phyloP scores from a whole-genome alignment of 2,329 filamentous ascomycete species.

The Aspergillus fijiensis region DNA sequence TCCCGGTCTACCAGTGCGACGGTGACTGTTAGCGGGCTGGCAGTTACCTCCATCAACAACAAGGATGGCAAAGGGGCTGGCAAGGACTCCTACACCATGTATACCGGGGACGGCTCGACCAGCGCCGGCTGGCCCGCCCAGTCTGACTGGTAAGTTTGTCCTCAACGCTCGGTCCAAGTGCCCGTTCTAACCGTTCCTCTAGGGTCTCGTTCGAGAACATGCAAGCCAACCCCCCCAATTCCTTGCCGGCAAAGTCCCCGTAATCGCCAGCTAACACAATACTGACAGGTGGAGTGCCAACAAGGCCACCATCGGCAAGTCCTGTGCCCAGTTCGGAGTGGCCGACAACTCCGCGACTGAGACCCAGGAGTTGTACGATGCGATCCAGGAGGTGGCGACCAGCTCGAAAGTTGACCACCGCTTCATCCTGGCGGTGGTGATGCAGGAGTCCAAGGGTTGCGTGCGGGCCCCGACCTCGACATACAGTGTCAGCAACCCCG shows the following conservation, averaged over 20 bases:
- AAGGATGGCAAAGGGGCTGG: background rate
- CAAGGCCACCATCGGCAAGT: constrained; percentile 12
- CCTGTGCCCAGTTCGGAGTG: constrained; percentile 22
- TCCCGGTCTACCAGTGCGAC: constrained; percentile 2
- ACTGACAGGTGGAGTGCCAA: constrained; percentile 11
- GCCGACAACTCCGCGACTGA: constrained; percentile 31
- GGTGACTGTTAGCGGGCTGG: constrained; percentile 2
- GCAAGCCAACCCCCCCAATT: background rate
- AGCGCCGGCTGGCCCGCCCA: constrained; percentile 29
- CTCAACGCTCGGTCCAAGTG: no score
- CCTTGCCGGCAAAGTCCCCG: no score
- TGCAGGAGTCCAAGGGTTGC: constrained; percentile 50
- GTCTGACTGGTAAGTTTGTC: constrained; percentile 18
- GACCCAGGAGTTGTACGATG: constrained; percentile 30
- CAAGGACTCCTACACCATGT: constrained; percentile 14
- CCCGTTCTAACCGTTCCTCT: background rate
- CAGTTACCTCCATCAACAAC: background rate
- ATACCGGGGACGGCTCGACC: constrained; percentile 22
- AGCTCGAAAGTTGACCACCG: constrained; percentile 38
- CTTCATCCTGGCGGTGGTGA: constrained; percentile 46
- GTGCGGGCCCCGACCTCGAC: constrained; percentile 45
- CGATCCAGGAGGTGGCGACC: constrained; percentile 36
- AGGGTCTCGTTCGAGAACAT: constrained; percentile 22
- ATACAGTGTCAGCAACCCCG: constrained; percentile 46
- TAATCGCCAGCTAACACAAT: background rate